A percentile compares a stretch with the other conserved stretches of the same genome.
These are phyloP conservation scores for Beauveria rudraprayagi DNA, from an alignment of 2,329 filamentous ascomycete genomes.

Conservation along the genomic window DNA sequence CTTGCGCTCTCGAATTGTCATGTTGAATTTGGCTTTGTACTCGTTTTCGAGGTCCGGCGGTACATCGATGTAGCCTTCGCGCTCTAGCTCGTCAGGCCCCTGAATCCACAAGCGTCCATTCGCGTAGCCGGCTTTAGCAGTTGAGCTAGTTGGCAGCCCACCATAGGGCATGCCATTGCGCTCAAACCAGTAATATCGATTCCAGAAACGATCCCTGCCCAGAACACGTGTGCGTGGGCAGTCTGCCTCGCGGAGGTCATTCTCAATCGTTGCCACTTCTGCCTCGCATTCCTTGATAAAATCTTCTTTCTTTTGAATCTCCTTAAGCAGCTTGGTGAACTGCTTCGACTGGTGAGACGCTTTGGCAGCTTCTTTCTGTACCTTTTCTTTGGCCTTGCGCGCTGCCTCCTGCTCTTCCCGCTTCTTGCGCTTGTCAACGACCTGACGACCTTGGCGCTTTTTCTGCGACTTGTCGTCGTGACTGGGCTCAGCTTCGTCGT, in stretches of 20 bases:
- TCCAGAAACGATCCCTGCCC: constrained; percentile 95
- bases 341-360: constrained; percentile 70
- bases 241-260: constrained; percentile 87
- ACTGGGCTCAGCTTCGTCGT: constrained; percentile 55
- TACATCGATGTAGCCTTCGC: constrained; percentile 78
- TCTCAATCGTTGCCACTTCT: constrained; percentile 77
- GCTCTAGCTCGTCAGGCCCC: constrained; percentile 83
- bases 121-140: constrained; percentile 77
- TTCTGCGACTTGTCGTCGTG: constrained; percentile 56
- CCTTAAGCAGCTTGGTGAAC: constrained; percentile 77
- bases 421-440: constrained; percentile 62
- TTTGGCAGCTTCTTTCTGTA: constrained; percentile 59
- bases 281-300: constrained; percentile 74
- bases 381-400: constrained; percentile 65
- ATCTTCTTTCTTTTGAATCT: constrained; percentile 81
- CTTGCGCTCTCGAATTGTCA: constrained; percentile 81
- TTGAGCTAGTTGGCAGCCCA: constrained; percentile 81
- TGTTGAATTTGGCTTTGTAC: constrained; percentile 68
- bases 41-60: constrained; percentile 61
- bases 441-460: constrained; percentile 50
- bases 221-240: constrained; percentile 83
- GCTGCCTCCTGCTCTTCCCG: constrained; percentile 68
- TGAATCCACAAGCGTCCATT: constrained; percentile 97
- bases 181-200: constrained; percentile 98
- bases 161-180: constrained; percentile 95